A percentile compares a stretch with the other conserved stretches of the same genome.
phyloP scores from a whole-genome alignment of 306 rosid genomes.

The cucumber (Cucumis sativus) region Cucumber_9930_V3 NC_026659.2:9274501-9275000 shows the following conservation, averaged over 20 bases:
- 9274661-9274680: constrained; percentile 56
- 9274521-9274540: constrained; percentile 64
- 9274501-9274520: constrained; percentile 68
- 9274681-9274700: constrained; percentile 56
- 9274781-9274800: constrained; percentile 49
- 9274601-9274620: neutral
- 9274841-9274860: constrained; percentile 1
- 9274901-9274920: constrained; percentile 55
- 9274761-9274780: constrained; percentile 6
- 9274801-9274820: constrained; percentile 62
- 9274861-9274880: neutral
- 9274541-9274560: constrained; percentile 16
- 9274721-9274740: constrained; percentile 9
- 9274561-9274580: constrained; percentile 2
- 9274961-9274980: constrained; percentile 34
- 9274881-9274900: constrained; percentile 49
- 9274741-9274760: constrained; percentile 9
- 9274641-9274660: constrained; percentile 50
- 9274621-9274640: neutral
- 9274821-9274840: constrained; percentile 7
- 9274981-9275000: constrained; percentile 46
- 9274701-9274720: constrained; percentile 79
- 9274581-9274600: neutral
- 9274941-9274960: constrained; percentile 53
- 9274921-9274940: constrained; percentile 54